phyloP scores from a whole-genome alignment of 1,284 basidiomycete genomes.

The Hemileia vastatrix region DNA sequence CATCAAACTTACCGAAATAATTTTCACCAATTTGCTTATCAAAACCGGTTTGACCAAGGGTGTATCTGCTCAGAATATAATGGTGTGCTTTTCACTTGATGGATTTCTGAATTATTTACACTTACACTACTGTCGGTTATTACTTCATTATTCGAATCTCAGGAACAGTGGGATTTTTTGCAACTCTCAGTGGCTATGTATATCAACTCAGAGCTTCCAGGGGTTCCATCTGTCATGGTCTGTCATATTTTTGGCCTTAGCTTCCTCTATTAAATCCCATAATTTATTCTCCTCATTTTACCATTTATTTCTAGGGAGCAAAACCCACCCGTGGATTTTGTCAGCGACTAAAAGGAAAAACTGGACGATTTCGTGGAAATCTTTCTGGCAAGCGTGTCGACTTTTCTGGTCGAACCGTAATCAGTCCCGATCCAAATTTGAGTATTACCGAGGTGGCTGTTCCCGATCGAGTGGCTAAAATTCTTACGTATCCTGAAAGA shows the following conservation, averaged over 20 bases:
- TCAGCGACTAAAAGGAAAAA: slow-evolving; percentile 95
- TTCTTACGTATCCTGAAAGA: slow-evolving; percentile 91
- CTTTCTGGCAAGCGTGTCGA: slow-evolving; percentile 98
- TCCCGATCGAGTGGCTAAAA: slow-evolving; percentile 88
- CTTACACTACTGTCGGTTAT: not conserved
- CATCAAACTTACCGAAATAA: slow-evolving; percentile 93
- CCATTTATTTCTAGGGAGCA: slow-evolving; percentile 45
- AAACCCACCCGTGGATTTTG: slow-evolving; percentile 96
- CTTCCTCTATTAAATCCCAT: not conserved
- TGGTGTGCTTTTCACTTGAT: slow-evolving; percentile 55
- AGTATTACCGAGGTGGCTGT: slow-evolving; percentile 93
- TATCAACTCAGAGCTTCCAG: slow-evolving; percentile 95
- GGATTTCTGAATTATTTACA: not conserved
- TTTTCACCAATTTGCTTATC: slow-evolving; percentile 87
- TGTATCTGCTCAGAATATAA: slow-evolving; percentile 74
- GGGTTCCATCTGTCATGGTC: slow-evolving; percentile 64
- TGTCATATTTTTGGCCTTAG: not conserved
- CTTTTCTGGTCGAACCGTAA: slow-evolving; percentile 96
- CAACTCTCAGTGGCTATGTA: slow-evolving; percentile 93
- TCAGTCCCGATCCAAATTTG: slow-evolving; percentile 95
- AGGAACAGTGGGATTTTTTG: slow-evolving; percentile 97
- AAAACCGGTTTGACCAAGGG: slow-evolving; percentile 82
- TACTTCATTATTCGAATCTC: not conserved
- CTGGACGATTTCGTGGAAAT: slow-evolving; percentile 97
- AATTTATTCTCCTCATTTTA: not conserved